Evolutionary conservation across 2,329 filamentous ascomycete genomes (phyloP), one percentile per base, ranked within the genome.

Genomic region (Penicillium sp.): DNA sequence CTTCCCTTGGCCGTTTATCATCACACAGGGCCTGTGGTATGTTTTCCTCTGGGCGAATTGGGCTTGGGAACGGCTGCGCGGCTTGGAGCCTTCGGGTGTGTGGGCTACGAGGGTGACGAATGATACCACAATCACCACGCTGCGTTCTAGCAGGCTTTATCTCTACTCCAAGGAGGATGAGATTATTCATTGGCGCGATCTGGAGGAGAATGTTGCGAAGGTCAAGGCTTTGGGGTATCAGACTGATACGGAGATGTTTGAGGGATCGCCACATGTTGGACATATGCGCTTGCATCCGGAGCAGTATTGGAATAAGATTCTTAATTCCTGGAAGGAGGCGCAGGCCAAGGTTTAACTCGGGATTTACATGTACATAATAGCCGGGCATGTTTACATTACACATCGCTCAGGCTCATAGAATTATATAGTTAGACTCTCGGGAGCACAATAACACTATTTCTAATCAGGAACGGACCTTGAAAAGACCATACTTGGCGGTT

Each of bases 201-300:
- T 59, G 46, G 57, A 59, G 41, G 46, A 49, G n/a, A 55, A 51
- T 42, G 57, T 55, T 34, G 57, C 57, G 5, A 20, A 40, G 26
- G 57, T 52, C 9, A 58, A 50, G 39, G 38, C 69, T 10, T 65
- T 69, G 43, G 81, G 81, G 0, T 82, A 77, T 52, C 58, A 61
- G 18, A 74, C 77, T 1, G 67, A 72, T 1, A 66, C 71, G 16
- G 76, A 79, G 47, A 57, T 75, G 24, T 85, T 85, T 51, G 72
- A 79, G 40, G 77, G 74, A 3, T 81, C 77, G 40, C 67, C 74
- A 1, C 82, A 86, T 62, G 81, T 82, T 14, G 79, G 78, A 1
- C 80, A 85, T 58, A 77, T 85, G 68, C 69, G 76, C 14, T 66
- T 74, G 62, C 74, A 81, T 45, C 74, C 76, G 1, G 72, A 72